Evolutionary conservation across 306 rosid species (phyloP), one percentile per base, ranked within the genome.

Genomic region (Vachellia collinsii): DNA sequence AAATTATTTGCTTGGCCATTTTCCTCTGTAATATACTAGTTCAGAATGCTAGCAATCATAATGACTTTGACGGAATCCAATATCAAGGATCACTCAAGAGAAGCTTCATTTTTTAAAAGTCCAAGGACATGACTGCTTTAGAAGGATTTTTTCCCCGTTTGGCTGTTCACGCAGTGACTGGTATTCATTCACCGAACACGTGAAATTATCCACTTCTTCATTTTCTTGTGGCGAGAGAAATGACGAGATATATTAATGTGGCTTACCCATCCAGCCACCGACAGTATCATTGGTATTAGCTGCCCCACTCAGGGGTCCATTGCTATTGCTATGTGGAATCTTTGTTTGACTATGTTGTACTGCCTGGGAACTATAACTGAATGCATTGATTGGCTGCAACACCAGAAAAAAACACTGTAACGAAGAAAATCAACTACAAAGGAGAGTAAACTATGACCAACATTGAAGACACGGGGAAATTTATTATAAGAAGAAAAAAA

Each of bases 371-470:
- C 92, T 89, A 80, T 89, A 87, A 78, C 92, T 83, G 74, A 84
- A 85, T 66, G 80, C 81, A 80, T 92, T 88, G 87, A 86, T 77
- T 13, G 92, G 86, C 97, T 92, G 87, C 86, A 76, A 76, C 3
- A 70, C 44, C 83, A 38, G 63, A 74, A 38, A 70, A 51, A 39
- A 69, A 75, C 12, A 80, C 23, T 38, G 47, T 23, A 17, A 59
- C n/a, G 16, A 22, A 14, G 6, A 78, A 78, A 70, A 56, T 53
- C 36, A 44, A 73, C 29, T 68, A 61, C 8, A 80, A 64, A 61
- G 43, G 36, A 29, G 1, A 29, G 47, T 70, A 51, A 16, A 82
- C 10, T 78, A 34, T 7, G 34, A 51, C 20, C 12, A 14, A 13
- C 19, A 65, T 61, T 25, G n/a, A 64, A 61, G 50, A 22, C 69